Evolutionary conservation across 2,329 filamentous ascomycete species (phyloP), one percentile per base, ranked within the genome.

Genomic region (Fonsecaea erecta): DNA sequence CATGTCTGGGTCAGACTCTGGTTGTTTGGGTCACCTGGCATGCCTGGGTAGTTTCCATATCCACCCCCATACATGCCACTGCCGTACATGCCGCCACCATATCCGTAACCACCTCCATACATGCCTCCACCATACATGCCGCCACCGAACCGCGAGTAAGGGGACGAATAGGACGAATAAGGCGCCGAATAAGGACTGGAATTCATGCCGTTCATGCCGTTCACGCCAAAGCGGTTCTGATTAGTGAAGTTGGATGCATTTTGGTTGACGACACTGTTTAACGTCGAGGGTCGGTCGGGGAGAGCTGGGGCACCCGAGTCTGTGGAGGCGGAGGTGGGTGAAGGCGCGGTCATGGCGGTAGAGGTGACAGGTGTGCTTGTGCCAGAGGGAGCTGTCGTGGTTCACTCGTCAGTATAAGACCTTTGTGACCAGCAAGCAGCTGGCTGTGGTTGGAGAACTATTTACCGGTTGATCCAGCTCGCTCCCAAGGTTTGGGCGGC

Each of bases 401-500:
- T 53, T 61, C 11, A 72, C 52, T 63, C 60, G 62, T 64, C 51
- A 58, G 28, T n/a, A 46, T 35, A 1, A n/a, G 40, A 21, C 9
- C 18, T 2, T 11, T 52, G n/a, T 59, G 60, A 55, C n/a, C 57
- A 32, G 14, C n/a, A n/a, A n/a, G n/a, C n/a, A 9, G 11, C 12
- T 32, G n/a, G 37, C n/a, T 18, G 51, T 21, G 34, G 18, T 18
- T 60, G 40, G 28, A 46, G 46, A 60, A 46, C 24, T 34, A 37
- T 60, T 74, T 80, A 88, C 85, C 78, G 74, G 82, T 75, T 70
- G 81, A 75, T 79, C 89, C 90, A 71, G 89, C 85, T 78, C 90
- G 87, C 81, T 99, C 95, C 95, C 95, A 99, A 53, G 95, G 95
- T 81, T 99, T 99, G 62, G 95, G 95, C 75, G 95, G 95, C 78